Base-by-base conservation (phyloP, 2,329 filamentous ascomycete species). In the Talaromyces marneffei region DNA sequence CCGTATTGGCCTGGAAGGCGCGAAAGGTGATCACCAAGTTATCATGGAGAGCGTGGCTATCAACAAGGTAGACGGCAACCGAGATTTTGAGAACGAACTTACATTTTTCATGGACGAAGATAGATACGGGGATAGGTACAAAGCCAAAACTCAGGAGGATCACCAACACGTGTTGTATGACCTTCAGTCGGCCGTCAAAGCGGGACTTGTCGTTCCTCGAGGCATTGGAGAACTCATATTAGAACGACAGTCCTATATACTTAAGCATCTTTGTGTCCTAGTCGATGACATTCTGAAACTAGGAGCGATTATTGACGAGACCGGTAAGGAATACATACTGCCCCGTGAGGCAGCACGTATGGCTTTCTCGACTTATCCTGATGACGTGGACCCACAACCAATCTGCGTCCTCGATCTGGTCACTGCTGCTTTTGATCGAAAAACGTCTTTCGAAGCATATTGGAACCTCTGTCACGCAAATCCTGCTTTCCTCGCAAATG, bases 261-360 rank as follows among this genome's bases (percentile, higher is more conserved):
- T 81, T 0, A 73, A 76, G 53, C 10, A 16, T 5, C 75, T 82
- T 31, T 77, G 75, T 60, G 70, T 78, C n/a, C 65, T 79, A 1
- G 67, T 82, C 4, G 75, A 78, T 0, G 72, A 77, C 40, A 77
- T 82, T 31, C 68, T 82, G 1, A 71, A 79, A 0, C 62, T 68
- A 39, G 75, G 72, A 3, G 39, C 9, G 25, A 20, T 31, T 8
- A 33, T 57, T 2, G 55, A 57, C 16, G 29, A 57, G 1, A 9
- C 16, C 14, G 23, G 33, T 8, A 20, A n/a, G 20, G 16, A 42
- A 23, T 31, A 25, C 16, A 31, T 31, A 12, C 46, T 25, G 8
- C 40, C 55, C n/a, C 4, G 23, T 23, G 39, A 57, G 29, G 27
- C 31, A 42, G 40, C 55, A 33, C 39, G 40, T 3, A 27, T 27